Evolutionary conservation across 371 early-diverging fungal species (phyloP), one percentile per base, ranked within the genome.

Genomic region (Mucor plumbeus): DNA sequence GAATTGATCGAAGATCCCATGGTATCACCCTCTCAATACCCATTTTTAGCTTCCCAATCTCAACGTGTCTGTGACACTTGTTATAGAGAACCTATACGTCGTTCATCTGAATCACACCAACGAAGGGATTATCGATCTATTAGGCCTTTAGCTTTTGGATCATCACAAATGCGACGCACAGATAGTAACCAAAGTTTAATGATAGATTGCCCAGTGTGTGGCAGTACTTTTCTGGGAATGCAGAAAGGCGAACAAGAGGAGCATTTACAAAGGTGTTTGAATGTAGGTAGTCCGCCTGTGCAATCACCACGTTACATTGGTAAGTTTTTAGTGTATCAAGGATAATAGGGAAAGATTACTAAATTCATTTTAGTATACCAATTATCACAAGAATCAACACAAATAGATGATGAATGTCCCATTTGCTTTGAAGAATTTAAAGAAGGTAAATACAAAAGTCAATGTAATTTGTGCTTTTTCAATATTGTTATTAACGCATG

Each of bases 361-460:
- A 54, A 21, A 8, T 56, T 50, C 26, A 14, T 44, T 0, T 57
- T 56, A 83, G 87, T 85, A 0, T 84, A 89, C 65, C 82, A 85
- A 64, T 73, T 91, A n/a, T 79, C 81, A 0, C 69, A 77, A 21
- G 84, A 87, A 39, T 87, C 88, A n/a, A 82, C 86, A 26, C 70
- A 87, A 59, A 68, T 91, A 50, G 90, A 86, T 33, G 87, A 86
- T 67, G 95, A 95, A 68, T 95, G 95, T 68, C 85, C 91, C 1
- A 95, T 95, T 47, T 95, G 95, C 77, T 91, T 95, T 80, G 93
- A 94, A 59, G 95, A 95, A 67, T 94, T 92, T 85, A 82, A 78
- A 60, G 43, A 81, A 72, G 88, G 90, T 87, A 74, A 63, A 60
- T 7, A 26, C 26, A 7, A 43, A 5, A 54, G 7, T 43, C n/a